Conservation (phyloP, 768 basidiomycete genomes). For the Leccinum subgranulosum region DNA sequence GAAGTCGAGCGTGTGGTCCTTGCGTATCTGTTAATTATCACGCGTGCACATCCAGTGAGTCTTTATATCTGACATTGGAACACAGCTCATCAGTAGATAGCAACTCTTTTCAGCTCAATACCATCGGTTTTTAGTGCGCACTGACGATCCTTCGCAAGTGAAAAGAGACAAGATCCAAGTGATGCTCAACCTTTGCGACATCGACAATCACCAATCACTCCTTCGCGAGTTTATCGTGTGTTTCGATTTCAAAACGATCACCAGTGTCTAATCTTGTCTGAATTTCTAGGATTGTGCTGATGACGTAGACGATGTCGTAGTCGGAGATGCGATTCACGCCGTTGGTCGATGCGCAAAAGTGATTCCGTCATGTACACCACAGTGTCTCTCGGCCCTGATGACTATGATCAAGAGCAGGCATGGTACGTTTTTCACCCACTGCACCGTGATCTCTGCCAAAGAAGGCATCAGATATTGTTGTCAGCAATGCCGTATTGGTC, state of each 20-base stretch:
- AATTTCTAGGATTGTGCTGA: slow-evolving; percentile 69
- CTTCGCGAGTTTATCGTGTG: slow-evolving; percentile 84
- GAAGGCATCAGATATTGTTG: slow-evolving; percentile 58
- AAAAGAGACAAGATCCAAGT: slow-evolving; percentile 77
- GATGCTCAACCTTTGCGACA: slow-evolving; percentile 60
- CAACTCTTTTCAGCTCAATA: slow-evolving; percentile 60
- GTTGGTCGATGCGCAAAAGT: slow-evolving; percentile 72
- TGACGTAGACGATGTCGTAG: slow-evolving; percentile 70
- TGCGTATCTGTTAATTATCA: slow-evolving; percentile 65
- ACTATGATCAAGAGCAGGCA: slow-evolving; percentile 73
- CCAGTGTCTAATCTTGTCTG: background rate
- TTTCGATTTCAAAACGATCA: slow-evolving; percentile 6
- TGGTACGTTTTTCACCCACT: slow-evolving; percentile 43
- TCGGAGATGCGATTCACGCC: slow-evolving; percentile 69
- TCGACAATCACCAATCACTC: slow-evolving; percentile 66
- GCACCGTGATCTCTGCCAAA: slow-evolving; percentile 2
- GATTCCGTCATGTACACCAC: slow-evolving; percentile 64
- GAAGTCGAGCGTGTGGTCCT: slow-evolving; percentile 77
- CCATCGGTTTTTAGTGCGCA: slow-evolving; percentile 64
- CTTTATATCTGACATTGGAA: background rate
- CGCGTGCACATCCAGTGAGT: slow-evolving; percentile 64
- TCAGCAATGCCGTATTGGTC: slow-evolving; percentile 79
- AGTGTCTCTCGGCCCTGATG: slow-evolving; percentile 76
- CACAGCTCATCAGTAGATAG: slow-evolving; percentile 12
- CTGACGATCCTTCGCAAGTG: slow-evolving; percentile 60